These are phyloP conservation scores for Sporopachydermia cereana DNA, from an alignment of 1,139 yeast genomes.

Conservation along the genomic window DNA sequence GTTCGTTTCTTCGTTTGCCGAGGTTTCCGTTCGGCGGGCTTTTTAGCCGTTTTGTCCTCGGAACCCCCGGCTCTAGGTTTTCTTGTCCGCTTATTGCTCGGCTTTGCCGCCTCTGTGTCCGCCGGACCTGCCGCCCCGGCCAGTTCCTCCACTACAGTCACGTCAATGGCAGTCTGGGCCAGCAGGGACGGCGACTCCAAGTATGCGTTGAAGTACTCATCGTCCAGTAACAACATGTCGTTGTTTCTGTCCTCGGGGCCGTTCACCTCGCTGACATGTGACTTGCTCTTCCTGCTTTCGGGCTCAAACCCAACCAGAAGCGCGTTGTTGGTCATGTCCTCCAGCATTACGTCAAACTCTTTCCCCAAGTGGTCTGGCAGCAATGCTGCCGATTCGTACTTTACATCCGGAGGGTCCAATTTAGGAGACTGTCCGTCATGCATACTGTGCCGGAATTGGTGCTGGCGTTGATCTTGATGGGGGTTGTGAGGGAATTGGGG, in stretches of 20 bases:
- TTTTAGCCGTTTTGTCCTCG: background rate
- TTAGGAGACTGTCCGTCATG: background rate
- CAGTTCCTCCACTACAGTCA: background rate
- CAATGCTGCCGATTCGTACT: background rate
- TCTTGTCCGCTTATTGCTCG: background rate
- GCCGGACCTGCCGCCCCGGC: background rate
- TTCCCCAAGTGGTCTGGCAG: background rate
- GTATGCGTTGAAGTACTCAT: constrained; percentile 20
- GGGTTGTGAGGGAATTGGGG: background rate
- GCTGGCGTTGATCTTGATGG: background rate
- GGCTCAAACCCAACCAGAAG: background rate
- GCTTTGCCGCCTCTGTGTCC: background rate
- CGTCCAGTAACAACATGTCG: constrained; percentile 10
- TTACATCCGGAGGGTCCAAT: background rate
- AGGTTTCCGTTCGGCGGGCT: background rate
- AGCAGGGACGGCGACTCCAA: constrained; percentile 19
- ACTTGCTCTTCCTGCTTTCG: background rate
- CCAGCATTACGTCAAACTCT: background rate
- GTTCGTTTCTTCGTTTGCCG: background rate
- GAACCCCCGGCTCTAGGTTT: background rate
- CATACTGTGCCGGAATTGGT: background rate
- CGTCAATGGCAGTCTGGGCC: background rate
- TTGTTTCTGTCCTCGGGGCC: background rate
- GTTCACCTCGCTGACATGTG: background rate
- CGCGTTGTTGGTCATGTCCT: background rate